phyloP scores from a whole-genome alignment of 139 green algal species.

The Coelastrella sp. region DNA sequence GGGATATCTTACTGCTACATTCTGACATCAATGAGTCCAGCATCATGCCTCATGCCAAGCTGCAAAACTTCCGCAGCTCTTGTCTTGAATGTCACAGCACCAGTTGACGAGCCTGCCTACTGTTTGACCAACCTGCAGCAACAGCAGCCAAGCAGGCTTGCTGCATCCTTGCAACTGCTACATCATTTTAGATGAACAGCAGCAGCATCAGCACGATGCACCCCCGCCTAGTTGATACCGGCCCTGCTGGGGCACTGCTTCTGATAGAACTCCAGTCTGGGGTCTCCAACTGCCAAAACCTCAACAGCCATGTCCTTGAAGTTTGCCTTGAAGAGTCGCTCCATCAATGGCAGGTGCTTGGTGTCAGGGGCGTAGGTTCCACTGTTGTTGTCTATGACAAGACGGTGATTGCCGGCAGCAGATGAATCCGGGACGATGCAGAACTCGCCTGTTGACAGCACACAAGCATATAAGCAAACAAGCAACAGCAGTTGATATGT shows the following conservation, averaged over 20 bases:
- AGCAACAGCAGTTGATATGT: background rate
- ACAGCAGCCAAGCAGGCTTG: background rate
- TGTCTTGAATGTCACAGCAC: too few relatives aligned
- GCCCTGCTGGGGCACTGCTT: slow-evolving; percentile 36
- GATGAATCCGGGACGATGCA: slow-evolving; percentile 46
- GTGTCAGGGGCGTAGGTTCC: slow-evolving; percentile 35
- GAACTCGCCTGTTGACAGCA: slow-evolving; percentile 34
- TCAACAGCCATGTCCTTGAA: slow-evolving; percentile 45
- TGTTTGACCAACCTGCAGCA: background rate
- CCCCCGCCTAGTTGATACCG: background rate
- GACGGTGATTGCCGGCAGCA: slow-evolving; percentile 30
- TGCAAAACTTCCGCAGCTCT: too few relatives aligned
- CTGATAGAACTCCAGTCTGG: slow-evolving; percentile 21
- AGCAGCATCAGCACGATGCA: background rate
- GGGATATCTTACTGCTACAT: too few relatives aligned
- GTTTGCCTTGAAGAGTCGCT: slow-evolving; percentile 48
- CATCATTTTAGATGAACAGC: background rate
- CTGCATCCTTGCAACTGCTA: background rate
- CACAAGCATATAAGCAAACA: background rate
- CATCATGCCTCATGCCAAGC: too few relatives aligned
- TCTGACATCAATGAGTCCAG: too few relatives aligned
- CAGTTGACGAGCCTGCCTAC: too few relatives aligned
- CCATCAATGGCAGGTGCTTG: slow-evolving; percentile 44
- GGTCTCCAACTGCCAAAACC: background rate
- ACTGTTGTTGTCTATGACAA: slow-evolving; percentile 62